Percentiles rank a stretch among this genome's conserved stretches.
Evolutionary conservation across 2,329 filamentous ascomycete species (phyloP).

Genomic region (Didymella segeticola): DNA sequence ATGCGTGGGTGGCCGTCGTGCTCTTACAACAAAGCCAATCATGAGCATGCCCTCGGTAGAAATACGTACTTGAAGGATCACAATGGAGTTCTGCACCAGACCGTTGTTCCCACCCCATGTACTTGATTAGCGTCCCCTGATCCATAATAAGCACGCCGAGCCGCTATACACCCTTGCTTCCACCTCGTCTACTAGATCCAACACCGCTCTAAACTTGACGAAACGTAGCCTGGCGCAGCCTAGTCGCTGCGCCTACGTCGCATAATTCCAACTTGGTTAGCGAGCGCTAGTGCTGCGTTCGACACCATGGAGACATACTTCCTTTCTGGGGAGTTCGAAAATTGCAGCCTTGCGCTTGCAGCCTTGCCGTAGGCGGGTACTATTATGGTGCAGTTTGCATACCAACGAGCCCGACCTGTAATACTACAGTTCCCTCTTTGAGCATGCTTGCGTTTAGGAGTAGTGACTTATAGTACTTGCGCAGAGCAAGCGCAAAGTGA

Average conservation of each 20-base stretch:
- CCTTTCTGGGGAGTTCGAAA: background rate
- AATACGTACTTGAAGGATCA: too few species aligned
- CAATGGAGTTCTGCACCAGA: too few species aligned
- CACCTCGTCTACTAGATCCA: constrained; percentile 5
- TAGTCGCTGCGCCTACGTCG: constrained; percentile 13
- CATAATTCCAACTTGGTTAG: constrained; percentile 15
- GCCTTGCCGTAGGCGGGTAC: background rate
- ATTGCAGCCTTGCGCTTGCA: background rate
- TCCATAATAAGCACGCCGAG: constrained; percentile 10
- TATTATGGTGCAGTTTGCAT: background rate
- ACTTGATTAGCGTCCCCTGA: constrained; percentile 1
- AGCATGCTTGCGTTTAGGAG: background rate
- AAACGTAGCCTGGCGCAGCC: constrained; percentile 14
- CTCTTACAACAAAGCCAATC: too few species aligned
- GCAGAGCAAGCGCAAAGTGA: too few species aligned
- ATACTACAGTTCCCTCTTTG: too few species aligned
- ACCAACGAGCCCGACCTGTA: too few species aligned
- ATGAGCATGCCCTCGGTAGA: too few species aligned
- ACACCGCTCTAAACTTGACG: background rate
- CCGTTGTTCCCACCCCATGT: background rate
- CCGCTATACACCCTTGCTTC: constrained; percentile 15
- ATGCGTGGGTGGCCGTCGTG: too few species aligned
- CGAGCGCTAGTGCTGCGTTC: constrained; percentile 19
- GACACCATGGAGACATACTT: constrained; percentile 3
- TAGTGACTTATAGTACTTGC: too few species aligned